Evolutionary conservation across 495 filamentous ascomycete genomes (phyloP).

Genomic region (Penicillium robsamsonii): DNA sequence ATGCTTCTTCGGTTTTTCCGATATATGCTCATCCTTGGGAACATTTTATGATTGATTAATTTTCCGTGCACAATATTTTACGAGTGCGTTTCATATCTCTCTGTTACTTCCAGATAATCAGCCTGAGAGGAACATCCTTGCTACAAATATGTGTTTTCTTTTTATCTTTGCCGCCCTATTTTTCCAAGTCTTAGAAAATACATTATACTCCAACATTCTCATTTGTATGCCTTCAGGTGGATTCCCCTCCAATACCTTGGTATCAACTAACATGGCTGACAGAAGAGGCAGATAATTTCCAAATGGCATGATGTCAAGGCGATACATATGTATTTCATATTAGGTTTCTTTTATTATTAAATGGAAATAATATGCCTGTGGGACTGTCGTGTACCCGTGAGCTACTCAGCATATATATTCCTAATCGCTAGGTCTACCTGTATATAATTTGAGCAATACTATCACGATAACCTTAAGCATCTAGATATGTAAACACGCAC

Average conservation of each 20-base stretch:
- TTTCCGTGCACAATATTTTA: slow-evolving; percentile 18
- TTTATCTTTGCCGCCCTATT: not conserved
- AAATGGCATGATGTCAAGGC: too few species aligned
- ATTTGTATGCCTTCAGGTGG: not conserved
- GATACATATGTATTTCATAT: not conserved
- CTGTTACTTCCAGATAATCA: slow-evolving; percentile 3
- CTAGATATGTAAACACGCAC: not conserved
- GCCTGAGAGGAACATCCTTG: not conserved
- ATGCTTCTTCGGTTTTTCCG: slow-evolving; percentile 6
- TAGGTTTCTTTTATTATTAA: not conserved
- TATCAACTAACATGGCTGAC: not conserved
- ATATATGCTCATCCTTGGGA: not conserved
- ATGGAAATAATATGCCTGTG: not conserved
- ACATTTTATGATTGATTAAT: not conserved
- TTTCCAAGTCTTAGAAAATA: not conserved
- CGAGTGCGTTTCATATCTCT: slow-evolving; percentile 12
- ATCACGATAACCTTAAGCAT: not conserved
- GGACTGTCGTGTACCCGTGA: not conserved
- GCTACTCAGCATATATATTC: not conserved
- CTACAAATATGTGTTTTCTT: not conserved
- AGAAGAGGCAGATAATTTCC: too few species aligned
- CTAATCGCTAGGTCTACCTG: not conserved
- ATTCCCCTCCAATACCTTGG: not conserved
- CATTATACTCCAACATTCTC: not conserved
- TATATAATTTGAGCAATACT: not conserved